Percentiles rank a stretch among this genome's conserved stretches.
Evolutionary conservation across 306 rosid species (phyloP).

Genomic region (Echinosophora koreensis): DNA sequence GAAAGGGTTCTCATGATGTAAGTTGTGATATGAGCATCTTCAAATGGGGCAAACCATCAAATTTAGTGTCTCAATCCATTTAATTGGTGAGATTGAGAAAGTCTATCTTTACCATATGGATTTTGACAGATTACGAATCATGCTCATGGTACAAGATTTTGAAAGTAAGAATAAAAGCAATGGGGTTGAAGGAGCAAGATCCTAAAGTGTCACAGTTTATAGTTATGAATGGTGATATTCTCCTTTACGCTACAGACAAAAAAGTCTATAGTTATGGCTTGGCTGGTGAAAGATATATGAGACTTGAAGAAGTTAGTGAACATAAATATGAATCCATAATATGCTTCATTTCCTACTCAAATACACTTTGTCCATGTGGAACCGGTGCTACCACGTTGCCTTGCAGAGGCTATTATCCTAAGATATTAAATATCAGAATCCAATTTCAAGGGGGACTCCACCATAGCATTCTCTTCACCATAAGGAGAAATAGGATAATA

Average conservation of each 20-base stretch:
- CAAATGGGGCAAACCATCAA: conserved; percentile 4
- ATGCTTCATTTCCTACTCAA: not conserved
- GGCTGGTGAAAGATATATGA: not conserved
- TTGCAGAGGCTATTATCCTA: too few relatives aligned
- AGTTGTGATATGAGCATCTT: not conserved
- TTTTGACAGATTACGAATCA: not conserved
- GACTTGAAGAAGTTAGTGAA: conserved; percentile 8
- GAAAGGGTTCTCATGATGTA: not conserved
- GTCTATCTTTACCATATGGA: conserved; percentile 18
- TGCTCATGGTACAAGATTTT: not conserved
- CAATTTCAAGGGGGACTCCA: not conserved
- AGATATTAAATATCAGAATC: too few relatives aligned
- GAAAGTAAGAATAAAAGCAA: conserved; percentile 6
- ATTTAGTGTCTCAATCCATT: not conserved
- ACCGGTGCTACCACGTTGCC: not conserved
- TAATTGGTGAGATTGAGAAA: conserved; percentile 38
- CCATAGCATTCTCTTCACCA: not conserved
- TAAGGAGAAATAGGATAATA: too few relatives aligned
- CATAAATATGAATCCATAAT: not conserved
- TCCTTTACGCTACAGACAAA: not conserved
- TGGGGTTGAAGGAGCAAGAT: conserved; percentile 20
- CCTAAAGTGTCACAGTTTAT: not conserved
- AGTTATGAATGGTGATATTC: not conserved
- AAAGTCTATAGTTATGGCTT: conserved; percentile 39
- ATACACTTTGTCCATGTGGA: conserved; percentile 6